Percentiles rank a stretch among this genome's conserved stretches.
These are phyloP conservation scores for Curvularia sp. DNA, from an alignment of 2,329 filamentous ascomycete species.

Conservation along the genomic window DNA sequence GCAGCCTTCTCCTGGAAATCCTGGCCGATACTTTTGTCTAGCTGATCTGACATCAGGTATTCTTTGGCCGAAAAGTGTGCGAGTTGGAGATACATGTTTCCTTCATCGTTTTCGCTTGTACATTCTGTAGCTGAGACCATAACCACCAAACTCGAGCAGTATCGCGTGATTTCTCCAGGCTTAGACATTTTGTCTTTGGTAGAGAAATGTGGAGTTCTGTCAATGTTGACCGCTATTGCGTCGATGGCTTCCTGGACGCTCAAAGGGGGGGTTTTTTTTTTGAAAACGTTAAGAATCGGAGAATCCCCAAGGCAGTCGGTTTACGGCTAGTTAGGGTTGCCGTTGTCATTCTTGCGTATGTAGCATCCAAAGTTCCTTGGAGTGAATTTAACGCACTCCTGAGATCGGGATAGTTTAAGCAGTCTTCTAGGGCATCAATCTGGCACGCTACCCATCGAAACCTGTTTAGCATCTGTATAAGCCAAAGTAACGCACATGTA, in stretches of 20 bases:
- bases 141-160: neutral
- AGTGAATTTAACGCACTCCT: too few relatives aligned
- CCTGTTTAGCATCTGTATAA: neutral
- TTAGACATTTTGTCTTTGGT: neutral
- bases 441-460: neutral
- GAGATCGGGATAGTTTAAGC: too few relatives aligned
- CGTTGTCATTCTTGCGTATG: neutral
- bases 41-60: neutral
- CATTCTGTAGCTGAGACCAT: neutral
- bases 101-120: too few relatives aligned
- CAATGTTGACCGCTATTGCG: neutral
- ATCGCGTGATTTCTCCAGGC: neutral
- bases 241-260: neutral
- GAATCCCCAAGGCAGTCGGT: neutral
- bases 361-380: neutral
- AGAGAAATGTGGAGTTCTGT: neutral
- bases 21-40: neutral
- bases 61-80: neutral
- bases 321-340: too few relatives aligned
- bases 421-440: neutral
- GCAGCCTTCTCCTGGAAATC: neutral
- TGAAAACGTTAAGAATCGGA: neutral
- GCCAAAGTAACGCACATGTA: too few relatives aligned
- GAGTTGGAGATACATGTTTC: neutral
- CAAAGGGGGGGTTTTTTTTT: neutral